Conservation (phyloP, 139 green algal genomes). For the Chlorella sp. region DNA sequence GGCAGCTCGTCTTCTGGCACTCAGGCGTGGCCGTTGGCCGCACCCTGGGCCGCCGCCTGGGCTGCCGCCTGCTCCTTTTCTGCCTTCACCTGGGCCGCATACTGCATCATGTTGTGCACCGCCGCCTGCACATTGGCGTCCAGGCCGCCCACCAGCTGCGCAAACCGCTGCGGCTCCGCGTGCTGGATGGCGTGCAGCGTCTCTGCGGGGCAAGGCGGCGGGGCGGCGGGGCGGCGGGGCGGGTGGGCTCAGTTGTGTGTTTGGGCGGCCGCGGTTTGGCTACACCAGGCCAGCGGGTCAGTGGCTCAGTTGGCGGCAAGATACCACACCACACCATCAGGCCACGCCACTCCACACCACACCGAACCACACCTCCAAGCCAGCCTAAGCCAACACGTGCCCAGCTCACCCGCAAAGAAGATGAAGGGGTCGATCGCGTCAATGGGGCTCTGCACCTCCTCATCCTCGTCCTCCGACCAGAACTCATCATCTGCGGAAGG, state of each 20-base stretch:
- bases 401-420: constrained; percentile 49
- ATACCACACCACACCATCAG: no score
- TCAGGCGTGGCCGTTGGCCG: background rate
- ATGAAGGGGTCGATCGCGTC: constrained; percentile 76
- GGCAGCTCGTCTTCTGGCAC: background rate
- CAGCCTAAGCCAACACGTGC: background rate
- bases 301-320: no score
- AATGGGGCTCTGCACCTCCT: constrained; percentile 61
- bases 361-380: no score
- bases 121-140: constrained; percentile 37
- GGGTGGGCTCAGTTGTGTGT: no score
- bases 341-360: no score
- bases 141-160: constrained; percentile 27
- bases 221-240: background rate
- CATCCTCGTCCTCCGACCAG: constrained; percentile 54
- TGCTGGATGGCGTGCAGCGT: constrained; percentile 64
- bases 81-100: background rate
- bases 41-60: background rate
- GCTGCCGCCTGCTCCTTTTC: constrained; percentile 19
- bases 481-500: constrained; percentile 37
- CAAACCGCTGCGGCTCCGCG: constrained; percentile 47
- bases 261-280: no score
- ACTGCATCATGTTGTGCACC: constrained; percentile 40
- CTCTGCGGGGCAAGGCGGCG: constrained; percentile 40
- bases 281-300: no score